A percentile compares a stretch with the other conserved stretches of the same genome.
These are phyloP conservation scores for Ophiostoma ips DNA, from an alignment of 2,329 filamentous ascomycete genomes.

Conservation along the genomic window DNA sequence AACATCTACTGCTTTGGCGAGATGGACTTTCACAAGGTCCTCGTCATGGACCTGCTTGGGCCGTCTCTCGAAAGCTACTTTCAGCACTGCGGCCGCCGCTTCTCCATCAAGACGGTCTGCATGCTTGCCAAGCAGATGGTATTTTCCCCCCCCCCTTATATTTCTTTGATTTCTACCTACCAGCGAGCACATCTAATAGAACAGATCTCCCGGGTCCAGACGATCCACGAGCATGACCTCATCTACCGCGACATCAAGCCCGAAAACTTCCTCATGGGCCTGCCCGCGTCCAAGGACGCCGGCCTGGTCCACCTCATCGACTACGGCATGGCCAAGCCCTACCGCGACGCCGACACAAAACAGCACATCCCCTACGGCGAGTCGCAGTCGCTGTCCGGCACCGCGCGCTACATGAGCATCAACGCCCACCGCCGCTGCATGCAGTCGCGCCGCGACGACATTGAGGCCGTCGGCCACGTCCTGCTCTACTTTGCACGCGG, in stretches of 20 bases:
- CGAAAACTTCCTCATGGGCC: conserved; percentile 95
- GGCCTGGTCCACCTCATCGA: conserved; percentile 97
- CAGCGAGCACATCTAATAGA: neutral
- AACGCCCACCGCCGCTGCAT: conserved; percentile 95
- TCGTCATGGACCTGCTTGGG: conserved; percentile 14
- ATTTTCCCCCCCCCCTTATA: neutral
- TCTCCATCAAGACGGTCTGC: conserved; percentile 11
- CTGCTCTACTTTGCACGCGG: conserved; percentile 62
- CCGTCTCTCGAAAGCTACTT: conserved; percentile 11
- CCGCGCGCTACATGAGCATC: conserved; percentile 98
- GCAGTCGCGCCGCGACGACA: conserved; percentile 87
- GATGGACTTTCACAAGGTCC: conserved; percentile 13
- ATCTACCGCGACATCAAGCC: conserved; percentile 99
- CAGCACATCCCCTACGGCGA: conserved; percentile 97
- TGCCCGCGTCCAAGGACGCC: conserved; percentile 74
- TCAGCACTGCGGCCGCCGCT: conserved; percentile 6
- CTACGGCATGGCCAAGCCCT: conserved; percentile 99
- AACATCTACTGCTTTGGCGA: conserved; percentile 13
- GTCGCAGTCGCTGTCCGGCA: conserved; percentile 89
- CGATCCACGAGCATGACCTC: conserved; percentile 94
- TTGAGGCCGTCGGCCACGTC: conserved; percentile 74
- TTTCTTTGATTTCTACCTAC: neutral
- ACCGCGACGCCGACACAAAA: conserved; percentile 95
- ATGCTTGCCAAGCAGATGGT: conserved; percentile 15
- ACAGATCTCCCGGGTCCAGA: conserved; percentile 75